These are phyloP conservation scores for Solanum habrochaites DNA, from an alignment of 257 asterid species.

Conservation along the genomic window DNA sequence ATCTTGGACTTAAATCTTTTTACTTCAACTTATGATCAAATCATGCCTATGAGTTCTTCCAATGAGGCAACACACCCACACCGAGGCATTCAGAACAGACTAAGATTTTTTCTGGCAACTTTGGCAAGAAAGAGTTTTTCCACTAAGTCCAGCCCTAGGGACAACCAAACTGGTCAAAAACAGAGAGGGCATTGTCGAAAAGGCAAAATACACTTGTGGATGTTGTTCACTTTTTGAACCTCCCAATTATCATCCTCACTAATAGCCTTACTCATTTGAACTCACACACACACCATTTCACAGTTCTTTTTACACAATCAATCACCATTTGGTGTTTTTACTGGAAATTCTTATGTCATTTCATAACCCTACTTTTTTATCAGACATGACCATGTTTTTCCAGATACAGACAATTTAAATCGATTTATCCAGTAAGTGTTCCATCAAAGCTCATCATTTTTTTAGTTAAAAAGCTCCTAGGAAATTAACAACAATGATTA, in stretches of 20 bases:
- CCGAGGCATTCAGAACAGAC: slow-evolving; percentile 5
- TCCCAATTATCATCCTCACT: neutral
- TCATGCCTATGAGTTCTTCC: neutral
- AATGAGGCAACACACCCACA: neutral
- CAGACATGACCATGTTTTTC: neutral
- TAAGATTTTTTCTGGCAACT: slow-evolving; percentile 33
- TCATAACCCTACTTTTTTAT: neutral
- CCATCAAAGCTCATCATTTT: neutral
- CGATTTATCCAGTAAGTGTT: neutral
- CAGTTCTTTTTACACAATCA: neutral
- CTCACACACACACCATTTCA: neutral
- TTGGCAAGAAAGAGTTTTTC: slow-evolving; percentile 8
- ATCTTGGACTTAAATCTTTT: slow-evolving; percentile 27
- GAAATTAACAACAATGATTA: neutral
- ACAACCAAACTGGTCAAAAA: neutral
- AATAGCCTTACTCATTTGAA: neutral
- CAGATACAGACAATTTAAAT: neutral
- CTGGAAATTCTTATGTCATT: neutral
- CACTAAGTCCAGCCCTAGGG: slow-evolving; percentile 35
- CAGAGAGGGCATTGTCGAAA: neutral
- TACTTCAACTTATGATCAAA: neutral
- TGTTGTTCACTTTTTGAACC: neutral
- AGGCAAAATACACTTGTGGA: too few relatives aligned
- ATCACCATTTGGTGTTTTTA: neutral
- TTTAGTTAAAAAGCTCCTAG: neutral